phyloP scores from a whole-genome alignment of 768 basidiomycete species.

The Hydnomerulius pinastri region DNA sequence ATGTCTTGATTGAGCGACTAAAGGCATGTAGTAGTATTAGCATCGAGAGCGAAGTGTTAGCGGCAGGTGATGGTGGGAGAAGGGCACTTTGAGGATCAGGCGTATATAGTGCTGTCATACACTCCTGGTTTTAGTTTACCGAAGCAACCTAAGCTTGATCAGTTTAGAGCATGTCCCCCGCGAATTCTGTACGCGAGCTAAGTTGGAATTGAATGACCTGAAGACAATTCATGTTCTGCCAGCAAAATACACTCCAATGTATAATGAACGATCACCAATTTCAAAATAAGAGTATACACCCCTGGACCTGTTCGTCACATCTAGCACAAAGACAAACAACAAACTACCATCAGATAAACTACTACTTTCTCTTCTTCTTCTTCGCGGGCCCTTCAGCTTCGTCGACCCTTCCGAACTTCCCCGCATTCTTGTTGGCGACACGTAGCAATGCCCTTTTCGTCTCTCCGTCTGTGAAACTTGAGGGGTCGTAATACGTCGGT shows the following conservation, averaged over 20 bases:
- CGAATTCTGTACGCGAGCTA: no score
- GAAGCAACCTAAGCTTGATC: no score
- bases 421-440: slow-evolving; percentile 52
- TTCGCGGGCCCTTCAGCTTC: slow-evolving; percentile 9
- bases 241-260: no score
- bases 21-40: slow-evolving; percentile 56
- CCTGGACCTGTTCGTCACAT: no score
- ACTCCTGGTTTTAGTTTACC: no score
- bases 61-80: slow-evolving; percentile 10
- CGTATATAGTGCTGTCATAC: no score
- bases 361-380: slow-evolving; percentile 18
- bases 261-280: no score
- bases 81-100: slow-evolving; percentile 4
- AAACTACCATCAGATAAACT: not conserved
- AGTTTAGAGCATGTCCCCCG: no score
- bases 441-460: slow-evolving; percentile 66
- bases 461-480: slow-evolving; percentile 66
- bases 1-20: slow-evolving; percentile 69
- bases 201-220: no score
- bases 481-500: slow-evolving; percentile 67
- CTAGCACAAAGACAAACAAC: not conserved
- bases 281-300: no score
- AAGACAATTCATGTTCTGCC: no score
- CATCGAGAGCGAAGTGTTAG: slow-evolving; percentile 53
- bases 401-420: slow-evolving; percentile 34